Evolutionary conservation across 2,329 filamentous ascomycete species (phyloP).

Genomic region (Aspergillus tanneri): DNA sequence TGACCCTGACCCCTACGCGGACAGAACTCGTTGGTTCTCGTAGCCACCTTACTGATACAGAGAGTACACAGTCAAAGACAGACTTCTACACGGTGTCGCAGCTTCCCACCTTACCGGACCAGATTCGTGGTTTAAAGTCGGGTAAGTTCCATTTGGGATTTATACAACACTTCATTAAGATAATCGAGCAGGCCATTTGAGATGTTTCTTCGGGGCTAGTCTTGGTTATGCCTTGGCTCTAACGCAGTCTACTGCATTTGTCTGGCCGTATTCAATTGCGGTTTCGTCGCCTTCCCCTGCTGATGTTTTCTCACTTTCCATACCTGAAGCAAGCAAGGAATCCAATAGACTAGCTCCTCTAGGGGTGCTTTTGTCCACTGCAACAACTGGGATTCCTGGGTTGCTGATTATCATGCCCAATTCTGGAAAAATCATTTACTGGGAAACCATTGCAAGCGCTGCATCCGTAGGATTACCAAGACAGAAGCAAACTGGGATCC

Average conservation of each 20-base stretch:
- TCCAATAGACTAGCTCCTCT: conserved; percentile 72
- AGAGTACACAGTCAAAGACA: conserved; percentile 66
- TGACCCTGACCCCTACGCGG: not conserved
- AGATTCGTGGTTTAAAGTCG: conserved; percentile 64
- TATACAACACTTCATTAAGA: conserved; percentile 19
- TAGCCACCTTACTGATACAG: conserved; percentile 11
- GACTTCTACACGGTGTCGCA: conserved; percentile 83
- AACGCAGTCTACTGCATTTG: conserved; percentile 76
- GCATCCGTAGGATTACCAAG: conserved; percentile 80
- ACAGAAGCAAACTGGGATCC: conserved; percentile 76
- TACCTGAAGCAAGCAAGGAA: conserved; percentile 70
- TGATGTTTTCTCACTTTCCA: conserved; percentile 75
- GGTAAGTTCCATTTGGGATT: conserved; percentile 51
- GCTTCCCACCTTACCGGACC: conserved; percentile 76
- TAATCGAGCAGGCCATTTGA: conserved; percentile 56
- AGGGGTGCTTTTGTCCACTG: conserved; percentile 76
- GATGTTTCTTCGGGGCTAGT: conserved; percentile 63
- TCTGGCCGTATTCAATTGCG: conserved; percentile 76
- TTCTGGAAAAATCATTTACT: conserved; percentile 84
- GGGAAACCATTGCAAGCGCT: conserved; percentile 90
- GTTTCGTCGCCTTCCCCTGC: conserved; percentile 30
- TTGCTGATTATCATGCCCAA: conserved; percentile 81
- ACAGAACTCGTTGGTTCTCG: not conserved
- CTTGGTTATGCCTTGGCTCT: conserved; percentile 76
- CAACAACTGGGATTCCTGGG: conserved; percentile 77